Percentiles rank a stretch among this genome's conserved stretches.
phyloP scores from a whole-genome alignment of 2,329 filamentous ascomycete genomes.

The Aaosphaeria pasadenensis region DNA sequence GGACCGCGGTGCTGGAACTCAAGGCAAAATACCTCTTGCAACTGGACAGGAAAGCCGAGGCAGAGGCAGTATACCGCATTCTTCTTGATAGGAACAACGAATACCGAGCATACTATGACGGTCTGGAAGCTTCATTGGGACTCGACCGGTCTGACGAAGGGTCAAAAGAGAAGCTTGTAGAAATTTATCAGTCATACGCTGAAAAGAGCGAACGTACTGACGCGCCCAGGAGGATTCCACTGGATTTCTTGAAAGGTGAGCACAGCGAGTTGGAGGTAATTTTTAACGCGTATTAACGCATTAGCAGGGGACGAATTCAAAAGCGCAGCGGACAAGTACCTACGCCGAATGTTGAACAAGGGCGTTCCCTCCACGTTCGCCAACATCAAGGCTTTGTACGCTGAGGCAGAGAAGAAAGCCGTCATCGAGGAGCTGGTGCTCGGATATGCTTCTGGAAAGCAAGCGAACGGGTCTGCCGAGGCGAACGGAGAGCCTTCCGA shows the following conservation, averaged over 20 bases:
- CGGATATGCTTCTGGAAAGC: conserved; percentile 66
- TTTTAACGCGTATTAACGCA: background rate
- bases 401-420: conserved; percentile 72
- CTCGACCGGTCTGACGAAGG: conserved; percentile 60
- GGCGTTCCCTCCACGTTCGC: conserved; percentile 95
- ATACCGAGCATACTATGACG: conserved; percentile 80
- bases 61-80: conserved; percentile 74
- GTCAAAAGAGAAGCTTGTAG: conserved; percentile 67
- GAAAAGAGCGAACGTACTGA: conserved; percentile 80
- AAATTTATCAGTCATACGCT: conserved; percentile 79
- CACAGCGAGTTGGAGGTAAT: background rate
- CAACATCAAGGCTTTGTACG: conserved; percentile 92
- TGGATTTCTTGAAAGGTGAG: conserved; percentile 79
- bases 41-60: conserved; percentile 74
- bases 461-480: conserved; percentile 49
- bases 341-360: conserved; percentile 82
- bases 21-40: conserved; percentile 80
- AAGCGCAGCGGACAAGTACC: conserved; percentile 72
- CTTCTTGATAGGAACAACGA: conserved; percentile 87
- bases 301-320: conserved; percentile 71
- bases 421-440: conserved; percentile 72
- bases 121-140: conserved; percentile 66
- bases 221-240: conserved; percentile 77
- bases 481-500: conserved; percentile 52
- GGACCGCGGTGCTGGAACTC: conserved; percentile 79